phyloP scores from a whole-genome alignment of 192 early-diverging fungal genomes.

The Linnemannia hyalina region DNA sequence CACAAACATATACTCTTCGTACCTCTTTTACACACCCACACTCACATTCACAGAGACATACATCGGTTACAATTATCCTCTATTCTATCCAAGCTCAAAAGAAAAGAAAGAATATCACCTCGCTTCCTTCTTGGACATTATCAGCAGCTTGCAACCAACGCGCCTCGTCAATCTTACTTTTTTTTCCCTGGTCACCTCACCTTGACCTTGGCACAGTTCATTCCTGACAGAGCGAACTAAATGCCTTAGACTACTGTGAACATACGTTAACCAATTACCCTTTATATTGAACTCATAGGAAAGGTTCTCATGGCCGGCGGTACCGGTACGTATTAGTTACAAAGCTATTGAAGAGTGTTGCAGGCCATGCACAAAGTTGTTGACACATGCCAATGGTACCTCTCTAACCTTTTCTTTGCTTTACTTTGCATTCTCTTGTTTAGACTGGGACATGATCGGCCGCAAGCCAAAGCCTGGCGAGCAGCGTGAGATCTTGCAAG shows the following conservation, averaged over 20 bases:
- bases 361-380: background rate
- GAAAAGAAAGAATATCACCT: background rate
- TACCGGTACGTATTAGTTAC: slow-evolving; percentile 19
- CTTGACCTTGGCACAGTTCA: background rate
- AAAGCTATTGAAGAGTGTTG: background rate
- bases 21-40: background rate
- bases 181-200: background rate
- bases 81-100: too few relatives aligned
- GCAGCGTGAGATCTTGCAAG: slow-evolving; percentile 34
- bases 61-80: background rate
- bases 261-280: background rate
- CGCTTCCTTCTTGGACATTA: background rate
- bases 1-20: background rate
- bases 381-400: background rate
- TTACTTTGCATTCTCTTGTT: background rate
- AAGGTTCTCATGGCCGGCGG: slow-evolving; percentile 53
- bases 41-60: background rate
- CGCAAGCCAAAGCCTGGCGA: slow-evolving; percentile 53
- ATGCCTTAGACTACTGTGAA: background rate
- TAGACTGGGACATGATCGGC: slow-evolving; percentile 58
- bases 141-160: background rate
- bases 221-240: background rate
- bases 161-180: background rate
- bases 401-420: background rate
- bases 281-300: slow-evolving; percentile 17